Percentiles rank a stretch among this genome's conserved stretches.
These are phyloP conservation scores for Auricularia cornea DNA, from an alignment of 768 basidiomycete species.

Conservation along the genomic window DNA sequence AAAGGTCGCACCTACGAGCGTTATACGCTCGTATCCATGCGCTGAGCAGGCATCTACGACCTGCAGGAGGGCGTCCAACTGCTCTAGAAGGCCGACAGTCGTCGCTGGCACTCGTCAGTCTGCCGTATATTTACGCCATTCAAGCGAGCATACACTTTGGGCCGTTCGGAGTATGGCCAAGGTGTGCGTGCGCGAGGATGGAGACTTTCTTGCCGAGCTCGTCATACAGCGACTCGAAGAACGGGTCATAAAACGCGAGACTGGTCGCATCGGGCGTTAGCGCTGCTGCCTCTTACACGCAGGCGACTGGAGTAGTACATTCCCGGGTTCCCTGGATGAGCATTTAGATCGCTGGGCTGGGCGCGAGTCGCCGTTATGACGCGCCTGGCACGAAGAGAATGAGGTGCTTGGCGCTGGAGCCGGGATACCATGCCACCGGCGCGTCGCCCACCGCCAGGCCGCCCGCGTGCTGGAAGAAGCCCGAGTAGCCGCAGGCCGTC, in stretches of 20 bases:
- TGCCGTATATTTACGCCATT: background rate
- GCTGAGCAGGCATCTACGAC: slow-evolving; percentile 40
- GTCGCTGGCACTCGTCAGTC: slow-evolving; percentile 18
- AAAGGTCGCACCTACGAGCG: slow-evolving; percentile 11
- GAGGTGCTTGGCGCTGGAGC: background rate
- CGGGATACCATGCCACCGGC: background rate
- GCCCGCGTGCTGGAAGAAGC: background rate
- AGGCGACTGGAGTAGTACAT: background rate
- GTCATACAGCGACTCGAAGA: slow-evolving; percentile 45
- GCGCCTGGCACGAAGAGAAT: background rate
- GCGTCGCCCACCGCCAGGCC: background rate
- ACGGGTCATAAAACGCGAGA: slow-evolving; percentile 50
- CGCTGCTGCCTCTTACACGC: background rate
- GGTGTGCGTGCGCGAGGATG: slow-evolving; percentile 53
- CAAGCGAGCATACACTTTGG: background rate
- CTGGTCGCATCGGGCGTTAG: background rate
- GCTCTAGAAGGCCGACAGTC: slow-evolving; percentile 33
- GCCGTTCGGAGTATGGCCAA: slow-evolving; percentile 48
- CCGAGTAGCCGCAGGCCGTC: background rate
- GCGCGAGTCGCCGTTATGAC: background rate
- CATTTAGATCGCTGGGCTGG: background rate
- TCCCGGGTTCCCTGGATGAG: background rate
- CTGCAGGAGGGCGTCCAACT: slow-evolving; percentile 48
- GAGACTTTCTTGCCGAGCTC: slow-evolving; percentile 31
- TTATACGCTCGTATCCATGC: slow-evolving; percentile 11